Base-by-base conservation (phyloP, 345 rosid genomes). In the Nasturtium officinale region DNA sequence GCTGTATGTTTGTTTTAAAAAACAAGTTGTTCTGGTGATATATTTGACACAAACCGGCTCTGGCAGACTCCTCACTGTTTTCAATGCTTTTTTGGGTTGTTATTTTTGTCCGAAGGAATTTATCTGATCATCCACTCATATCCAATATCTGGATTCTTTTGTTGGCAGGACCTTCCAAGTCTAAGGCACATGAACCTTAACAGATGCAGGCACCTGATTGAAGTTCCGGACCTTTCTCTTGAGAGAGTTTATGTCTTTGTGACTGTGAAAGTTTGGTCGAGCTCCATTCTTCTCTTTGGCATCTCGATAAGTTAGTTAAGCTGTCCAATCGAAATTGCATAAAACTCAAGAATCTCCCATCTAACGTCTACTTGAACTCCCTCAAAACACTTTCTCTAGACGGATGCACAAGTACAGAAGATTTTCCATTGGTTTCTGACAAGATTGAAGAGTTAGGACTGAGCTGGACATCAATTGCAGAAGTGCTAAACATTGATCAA, bases 151-250 rank as follows among this genome's bases (percentile, higher is more conserved):
- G 62, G 50, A 7, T 23, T 54, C 16, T 17, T 46, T 65, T 47
- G 29, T 26, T 26, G 60, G 54, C 61, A 74, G 79, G 74, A 67
- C 10, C 74, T 67, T 43, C 33, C 5, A 23, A 60, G 26, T 61
- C 32, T 68, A 61, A 61, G 7, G 6, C 63, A 60, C 26, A 61
- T 68, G 58, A 61, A 68, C 57, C 79, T 68, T 16, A 67, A 30
- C 50, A 61, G 69, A 67, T 67, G 79, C 64, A 60, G 45, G 16
- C 2, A 59, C 18, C 69, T 75, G 63, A 53, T 2, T 40, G 64
- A 67, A 23, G 23, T 69, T 30, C 79, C 69, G 42, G 69, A 68
- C 28, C 74, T 75, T 29, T 75, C 79, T 10, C 68, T n/a, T n/a
- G n/a, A n/a, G 79, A 68, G 70, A 32, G 11, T 29, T 43, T 75